Percentiles rank a stretch among this genome's conserved stretches.
Conservation (phyloP, 768 basidiomycete species). For the Thelephora ganbajun region DNA sequence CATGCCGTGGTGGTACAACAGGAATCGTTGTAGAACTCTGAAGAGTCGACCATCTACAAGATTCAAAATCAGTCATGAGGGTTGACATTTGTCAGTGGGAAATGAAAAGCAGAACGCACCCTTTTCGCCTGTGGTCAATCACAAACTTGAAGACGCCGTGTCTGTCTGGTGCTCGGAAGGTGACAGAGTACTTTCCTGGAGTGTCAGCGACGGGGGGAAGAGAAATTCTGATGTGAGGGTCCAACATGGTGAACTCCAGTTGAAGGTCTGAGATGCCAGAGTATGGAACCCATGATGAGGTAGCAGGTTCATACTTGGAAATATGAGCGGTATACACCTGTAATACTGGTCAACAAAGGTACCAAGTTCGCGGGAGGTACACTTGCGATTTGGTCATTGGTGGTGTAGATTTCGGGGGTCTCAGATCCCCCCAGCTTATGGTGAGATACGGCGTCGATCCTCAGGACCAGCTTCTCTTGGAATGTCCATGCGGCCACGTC, state of each 20-base stretch:
- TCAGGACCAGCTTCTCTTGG: conserved; percentile 71
- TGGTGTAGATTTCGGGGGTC: conserved; percentile 66
- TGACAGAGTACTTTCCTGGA: conserved; percentile 63
- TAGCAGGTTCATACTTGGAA: conserved; percentile 47
- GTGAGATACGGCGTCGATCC: conserved; percentile 64
- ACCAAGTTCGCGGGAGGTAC: background rate
- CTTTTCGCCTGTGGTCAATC: conserved; percentile 81
- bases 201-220: conserved; percentile 41
- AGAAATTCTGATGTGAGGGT: conserved; percentile 83
- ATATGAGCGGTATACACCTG: conserved; percentile 68
- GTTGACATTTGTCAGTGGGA: background rate
- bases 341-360: conserved; percentile 1
- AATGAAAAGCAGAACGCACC: conserved; percentile 31
- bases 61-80: conserved; percentile 2
- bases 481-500: conserved; percentile 85
- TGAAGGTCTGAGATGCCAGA: conserved; percentile 69
- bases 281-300: conserved; percentile 55
- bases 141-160: conserved; percentile 98
- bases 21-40: conserved; percentile 64
- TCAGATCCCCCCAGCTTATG: conserved; percentile 50
- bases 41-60: conserved; percentile 56
- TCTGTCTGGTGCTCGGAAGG: conserved; percentile 84
- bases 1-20: conserved; percentile 87
- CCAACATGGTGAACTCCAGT: conserved; percentile 96
- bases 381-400: conserved; percentile 71